Evolutionary conservation across 2,329 filamentous ascomycete species (phyloP).

Genomic region (Ilyonectria sp.): DNA sequence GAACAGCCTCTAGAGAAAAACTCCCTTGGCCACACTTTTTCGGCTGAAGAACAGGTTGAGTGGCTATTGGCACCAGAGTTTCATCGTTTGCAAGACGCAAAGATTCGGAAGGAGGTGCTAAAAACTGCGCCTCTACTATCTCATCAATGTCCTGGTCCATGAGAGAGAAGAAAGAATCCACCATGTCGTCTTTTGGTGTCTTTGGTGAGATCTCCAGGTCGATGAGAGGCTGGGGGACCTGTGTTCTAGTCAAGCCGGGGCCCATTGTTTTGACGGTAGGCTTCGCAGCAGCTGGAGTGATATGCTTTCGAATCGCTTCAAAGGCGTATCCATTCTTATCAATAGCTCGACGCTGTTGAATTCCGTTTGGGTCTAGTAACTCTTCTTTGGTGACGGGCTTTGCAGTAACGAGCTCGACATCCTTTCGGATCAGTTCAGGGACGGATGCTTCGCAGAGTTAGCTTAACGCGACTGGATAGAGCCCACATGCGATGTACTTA

Average conservation of each 20-base stretch:
- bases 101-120: background rate
- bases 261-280: background rate
- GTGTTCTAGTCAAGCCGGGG: background rate
- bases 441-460: conserved; percentile 17
- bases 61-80: background rate
- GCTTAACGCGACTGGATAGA: background rate
- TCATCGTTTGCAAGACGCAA: background rate
- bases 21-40: background rate
- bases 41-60: background rate
- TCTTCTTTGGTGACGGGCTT: background rate
- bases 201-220: background rate
- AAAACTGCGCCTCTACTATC: conserved; percentile 7
- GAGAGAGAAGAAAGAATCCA: conserved; percentile 40
- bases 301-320: background rate
- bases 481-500: conserved; percentile 14
- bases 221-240: background rate
- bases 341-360: conserved; percentile 9
- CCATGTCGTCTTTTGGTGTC: conserved; percentile 24
- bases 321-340: background rate
- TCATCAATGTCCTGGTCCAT: conserved; percentile 23
- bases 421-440: background rate
- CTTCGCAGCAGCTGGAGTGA: background rate
- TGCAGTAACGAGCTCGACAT: background rate
- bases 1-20: background rate
- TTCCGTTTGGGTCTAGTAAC: background rate